Evolutionary conservation across 2,329 filamentous ascomycete species (phyloP), one percentile per base, ranked within the genome.

Genomic region (Penicillium paneum): DNA sequence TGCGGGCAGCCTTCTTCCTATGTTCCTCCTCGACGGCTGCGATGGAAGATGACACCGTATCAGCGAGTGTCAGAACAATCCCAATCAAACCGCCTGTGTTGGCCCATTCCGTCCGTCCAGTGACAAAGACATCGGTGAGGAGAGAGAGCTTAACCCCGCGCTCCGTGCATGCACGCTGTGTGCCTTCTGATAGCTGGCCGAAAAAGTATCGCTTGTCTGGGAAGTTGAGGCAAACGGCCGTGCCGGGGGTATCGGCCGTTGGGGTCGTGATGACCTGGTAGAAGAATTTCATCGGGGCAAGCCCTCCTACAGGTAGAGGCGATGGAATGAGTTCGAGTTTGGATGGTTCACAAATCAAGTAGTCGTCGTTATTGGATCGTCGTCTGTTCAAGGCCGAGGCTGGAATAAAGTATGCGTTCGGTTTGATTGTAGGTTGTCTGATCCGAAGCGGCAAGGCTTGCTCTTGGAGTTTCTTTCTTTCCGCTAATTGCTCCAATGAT

Each of bases 191-290:
- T 15, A 93, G 72, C 65, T 88, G 87, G 19, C 94, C 94, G 67
- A 99, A 88, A 15, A 97, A 64, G 72, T 99, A 99, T 54, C 90
- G 83, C 64, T 88, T 87, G 65, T 85, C 83, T 64, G 93, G 89
- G 67, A 91, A 92, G 69, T 93, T 86, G 7, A 99, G 78, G 35
- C 91, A 70, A 31, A 97, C 72, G 46, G 84, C 83, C 2, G 90
- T 90, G 50, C 93, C 93, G 1, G 87, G 83, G 19, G 91, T 96
- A 74, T 99, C 94, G 55, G 87, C 88, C 62, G 93, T 94, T 13
- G 93, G 93, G 55, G 88, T 89, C 17, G 87, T 88, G 58, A 93
- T 72, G 64, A 97, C 76, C 71, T 95, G 87, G 53, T 92, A 79
- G 65, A 79, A 84, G 69, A 82, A 87, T 64, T 86, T 81, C 92